phyloP scores from a whole-genome alignment of 2,329 filamentous ascomycete genomes.

The Parasarocladium wereldwijsianum region DNA sequence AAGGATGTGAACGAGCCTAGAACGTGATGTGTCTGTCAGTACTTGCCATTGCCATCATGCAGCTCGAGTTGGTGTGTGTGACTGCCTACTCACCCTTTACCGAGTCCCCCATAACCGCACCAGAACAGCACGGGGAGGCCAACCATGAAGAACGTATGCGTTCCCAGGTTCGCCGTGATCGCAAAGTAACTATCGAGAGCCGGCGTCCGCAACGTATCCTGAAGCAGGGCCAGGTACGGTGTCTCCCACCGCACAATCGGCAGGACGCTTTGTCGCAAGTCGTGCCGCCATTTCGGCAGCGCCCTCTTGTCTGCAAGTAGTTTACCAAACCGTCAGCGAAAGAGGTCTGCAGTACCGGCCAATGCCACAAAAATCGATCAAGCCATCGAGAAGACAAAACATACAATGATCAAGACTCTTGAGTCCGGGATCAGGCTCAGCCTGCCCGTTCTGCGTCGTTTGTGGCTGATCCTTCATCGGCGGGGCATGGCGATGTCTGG shows the following conservation, averaged over 20 bases:
- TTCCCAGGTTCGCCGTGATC: constrained; percentile 88
- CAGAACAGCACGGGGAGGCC: constrained; percentile 90
- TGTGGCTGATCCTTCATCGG: constrained; percentile 7
- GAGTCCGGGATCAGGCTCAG: constrained; percentile 54
- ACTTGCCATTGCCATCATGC: background rate
- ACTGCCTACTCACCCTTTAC: constrained; percentile 56
- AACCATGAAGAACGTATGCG: constrained; percentile 98
- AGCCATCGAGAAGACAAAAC: constrained; percentile 8
- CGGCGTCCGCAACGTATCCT: constrained; percentile 65
- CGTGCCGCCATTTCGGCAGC: constrained; percentile 80
- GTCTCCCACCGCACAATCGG: constrained; percentile 91
- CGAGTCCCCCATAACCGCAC: constrained; percentile 77
- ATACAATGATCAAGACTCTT: constrained; percentile 66
- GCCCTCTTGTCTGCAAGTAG: constrained; percentile 54
- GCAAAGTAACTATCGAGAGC: constrained; percentile 93
- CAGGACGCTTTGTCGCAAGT: constrained; percentile 64
- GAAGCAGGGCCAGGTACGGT: constrained; percentile 77
- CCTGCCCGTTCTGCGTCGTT: constrained; percentile 9
- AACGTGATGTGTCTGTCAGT: constrained; percentile 8
- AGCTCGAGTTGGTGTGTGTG: background rate
- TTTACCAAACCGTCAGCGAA: too few species aligned
- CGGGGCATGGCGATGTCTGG: constrained; percentile 18
- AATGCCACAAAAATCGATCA: background rate
- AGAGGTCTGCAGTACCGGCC: too few species aligned
- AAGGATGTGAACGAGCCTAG: constrained; percentile 57